Evolutionary conservation across 805 yeast species (phyloP), one percentile per base, ranked within the genome.

Genomic region (Groenewaldozyma salmanticensis): DNA sequence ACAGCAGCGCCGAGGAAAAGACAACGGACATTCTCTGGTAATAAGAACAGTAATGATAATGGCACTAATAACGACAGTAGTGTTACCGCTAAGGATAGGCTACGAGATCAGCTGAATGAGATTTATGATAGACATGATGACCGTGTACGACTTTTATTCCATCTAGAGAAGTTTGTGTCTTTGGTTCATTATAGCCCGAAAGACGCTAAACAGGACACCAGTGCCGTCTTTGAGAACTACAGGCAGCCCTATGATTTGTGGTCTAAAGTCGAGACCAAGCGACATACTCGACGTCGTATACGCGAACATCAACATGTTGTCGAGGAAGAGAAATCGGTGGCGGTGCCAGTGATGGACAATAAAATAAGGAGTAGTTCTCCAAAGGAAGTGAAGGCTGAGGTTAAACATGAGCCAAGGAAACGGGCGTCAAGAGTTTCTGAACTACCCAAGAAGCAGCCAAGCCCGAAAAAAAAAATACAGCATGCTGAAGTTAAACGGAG

Each of bases 111-210:
- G 22, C 40, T 54, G 27, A 42, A 46, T 18, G 40, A 42, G 31
- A 49, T 53, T 19, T 36, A 42, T 4, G 57, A 61, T 24, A 49
- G 52, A 5, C 60, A 62, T 35, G 68, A 64, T 38, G 60, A 55
- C 15, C 50, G 55, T 21, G 60, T 62, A 3, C 52, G 69, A 31
- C 53, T 59, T 32, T 52, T 65, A 35, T 64, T 61, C 50, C 68
- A 64, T 44, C 50, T 64, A 20, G 64, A 59, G 36, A 59, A 60
- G 48, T 64, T 60, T 42, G 62, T 64, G 4, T 61, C 68, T 5
- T 52, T 64, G 15, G 67, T 60, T 16, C 49, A 53, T 33, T 64
- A 54, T 38, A 64, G 65, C 40, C 67, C 67, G 1, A 48, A 40
- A 4, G 60, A 43, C 4, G 65, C 66, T 19, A 54, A 56, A 27